These are phyloP conservation scores for Ceratocystis destructans DNA, from an alignment of 2,329 filamentous ascomycete genomes.

Conservation along the genomic window DNA sequence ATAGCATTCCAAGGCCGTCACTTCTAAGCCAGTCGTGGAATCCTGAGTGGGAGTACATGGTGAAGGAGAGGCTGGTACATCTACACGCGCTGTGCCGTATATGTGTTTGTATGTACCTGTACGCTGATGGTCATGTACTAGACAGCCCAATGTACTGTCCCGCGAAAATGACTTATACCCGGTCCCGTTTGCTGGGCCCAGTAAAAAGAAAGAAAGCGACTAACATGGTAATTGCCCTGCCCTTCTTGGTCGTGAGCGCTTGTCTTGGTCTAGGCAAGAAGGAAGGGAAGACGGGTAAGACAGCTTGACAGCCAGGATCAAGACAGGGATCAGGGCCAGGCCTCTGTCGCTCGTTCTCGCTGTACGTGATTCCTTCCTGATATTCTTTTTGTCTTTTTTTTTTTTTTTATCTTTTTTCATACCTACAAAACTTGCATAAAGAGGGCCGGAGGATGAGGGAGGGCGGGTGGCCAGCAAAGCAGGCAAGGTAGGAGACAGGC, in stretches of 20 bases:
- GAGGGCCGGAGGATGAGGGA: not conserved
- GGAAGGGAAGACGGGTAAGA: not conserved
- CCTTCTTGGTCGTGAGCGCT: not conserved
- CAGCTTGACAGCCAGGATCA: not conserved
- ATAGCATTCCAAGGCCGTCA: slow-evolving; percentile 14
- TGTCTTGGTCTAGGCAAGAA: not conserved
- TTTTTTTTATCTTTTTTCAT: not conserved
- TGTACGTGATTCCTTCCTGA: not conserved
- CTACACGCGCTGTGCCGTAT: not conserved
- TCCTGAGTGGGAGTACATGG: not conserved
- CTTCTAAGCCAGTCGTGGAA: not conserved
- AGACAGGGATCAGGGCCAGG: not conserved
- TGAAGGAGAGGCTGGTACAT: not conserved
- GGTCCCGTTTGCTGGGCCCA: not conserved
- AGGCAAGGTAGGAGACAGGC: not conserved
- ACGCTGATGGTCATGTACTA: not conserved
- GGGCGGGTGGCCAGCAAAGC: not conserved
- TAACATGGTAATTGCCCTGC: not conserved
- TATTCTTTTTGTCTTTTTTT: not conserved
- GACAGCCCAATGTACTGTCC: not conserved
- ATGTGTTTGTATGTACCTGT: not conserved
- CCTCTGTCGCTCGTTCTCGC: not conserved
- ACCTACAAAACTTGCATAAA: not conserved
- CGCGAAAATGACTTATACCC: not conserved
- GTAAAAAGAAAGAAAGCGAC: not conserved